Evolutionary conservation across 148 eudicot species (phyloP).

Genomic region (Amaranthus palmeri): DNA sequence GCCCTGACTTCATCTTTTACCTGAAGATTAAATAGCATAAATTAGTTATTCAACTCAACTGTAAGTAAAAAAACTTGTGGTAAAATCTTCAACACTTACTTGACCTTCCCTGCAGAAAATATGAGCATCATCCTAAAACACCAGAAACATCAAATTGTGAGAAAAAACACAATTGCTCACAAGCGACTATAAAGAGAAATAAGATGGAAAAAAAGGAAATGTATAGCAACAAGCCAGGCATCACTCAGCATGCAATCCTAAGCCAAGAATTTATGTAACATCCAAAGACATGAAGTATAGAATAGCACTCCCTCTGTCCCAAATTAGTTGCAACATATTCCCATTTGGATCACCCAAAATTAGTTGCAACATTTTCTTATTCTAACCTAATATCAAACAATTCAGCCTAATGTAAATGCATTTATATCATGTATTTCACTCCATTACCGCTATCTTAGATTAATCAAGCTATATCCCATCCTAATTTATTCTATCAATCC

Average conservation of each 20-base stretch:
- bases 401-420: too few species aligned
- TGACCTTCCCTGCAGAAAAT: conserved; percentile 96
- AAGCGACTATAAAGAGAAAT: not conserved
- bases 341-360: too few species aligned
- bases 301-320: too few species aligned
- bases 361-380: too few species aligned
- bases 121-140: conserved; percentile 96
- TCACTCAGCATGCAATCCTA: not conserved
- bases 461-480: too few species aligned
- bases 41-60: conserved; percentile 1
- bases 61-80: not conserved
- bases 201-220: not conserved
- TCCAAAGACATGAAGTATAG: too few species aligned
- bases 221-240: not conserved
- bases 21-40: conserved; percentile 36
- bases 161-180: not conserved
- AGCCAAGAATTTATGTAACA: not conserved
- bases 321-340: too few species aligned
- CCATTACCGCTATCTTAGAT: too few species aligned
- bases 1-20: conserved; percentile 90
- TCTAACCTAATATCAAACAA: too few species aligned
- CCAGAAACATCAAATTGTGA: conserved; percentile 14
- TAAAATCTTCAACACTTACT: conserved; percentile 39
- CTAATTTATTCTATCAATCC: too few species aligned
- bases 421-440: too few species aligned